Percentiles rank a stretch among this genome's conserved stretches.
Evolutionary conservation across 129 eudicot genomes (phyloP).

Genomic region (Pittosporum tobira): DNA sequence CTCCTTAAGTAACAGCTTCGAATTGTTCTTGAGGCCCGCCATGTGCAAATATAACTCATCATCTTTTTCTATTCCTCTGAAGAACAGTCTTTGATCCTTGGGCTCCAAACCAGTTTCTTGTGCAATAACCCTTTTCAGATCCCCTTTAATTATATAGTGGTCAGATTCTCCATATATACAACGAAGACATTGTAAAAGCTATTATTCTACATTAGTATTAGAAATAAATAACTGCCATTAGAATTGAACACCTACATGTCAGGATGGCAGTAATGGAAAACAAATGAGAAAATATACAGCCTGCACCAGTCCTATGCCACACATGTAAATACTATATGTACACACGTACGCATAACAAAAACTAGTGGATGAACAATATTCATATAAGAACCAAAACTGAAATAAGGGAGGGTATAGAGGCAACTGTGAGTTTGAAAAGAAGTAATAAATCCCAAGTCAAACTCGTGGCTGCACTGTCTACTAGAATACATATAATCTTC

Average conservation of each 20-base stretch:
- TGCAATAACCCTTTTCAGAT: slow-evolving; percentile 56
- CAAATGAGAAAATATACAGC: too few relatives aligned
- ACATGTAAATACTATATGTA: too few relatives aligned
- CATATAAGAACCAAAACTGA: too few relatives aligned
- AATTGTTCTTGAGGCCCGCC: slow-evolving; percentile 66
- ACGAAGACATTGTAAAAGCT: background rate
- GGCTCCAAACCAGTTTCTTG: slow-evolving; percentile 60
- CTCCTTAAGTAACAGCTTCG: slow-evolving; percentile 59
- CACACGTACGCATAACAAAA: too few relatives aligned
- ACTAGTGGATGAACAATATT: too few relatives aligned
- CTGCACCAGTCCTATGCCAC: too few relatives aligned
- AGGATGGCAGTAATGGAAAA: too few relatives aligned
- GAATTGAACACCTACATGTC: background rate
- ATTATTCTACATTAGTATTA: background rate
- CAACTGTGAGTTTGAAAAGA: too few relatives aligned
- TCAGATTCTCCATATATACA: background rate
- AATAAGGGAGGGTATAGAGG: too few relatives aligned
- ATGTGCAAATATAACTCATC: slow-evolving; percentile 39
- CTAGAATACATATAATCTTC: too few relatives aligned
- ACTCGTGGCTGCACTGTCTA: too few relatives aligned
- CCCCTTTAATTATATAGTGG: slow-evolving; percentile 40
- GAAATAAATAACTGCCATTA: background rate
- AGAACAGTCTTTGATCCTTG: slow-evolving; percentile 41
- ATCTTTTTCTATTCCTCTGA: slow-evolving; percentile 71
- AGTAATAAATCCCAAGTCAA: too few relatives aligned